Base-by-base conservation (phyloP, 2,329 filamentous ascomycete genomes). In the Phialocephala sp. region DNA sequence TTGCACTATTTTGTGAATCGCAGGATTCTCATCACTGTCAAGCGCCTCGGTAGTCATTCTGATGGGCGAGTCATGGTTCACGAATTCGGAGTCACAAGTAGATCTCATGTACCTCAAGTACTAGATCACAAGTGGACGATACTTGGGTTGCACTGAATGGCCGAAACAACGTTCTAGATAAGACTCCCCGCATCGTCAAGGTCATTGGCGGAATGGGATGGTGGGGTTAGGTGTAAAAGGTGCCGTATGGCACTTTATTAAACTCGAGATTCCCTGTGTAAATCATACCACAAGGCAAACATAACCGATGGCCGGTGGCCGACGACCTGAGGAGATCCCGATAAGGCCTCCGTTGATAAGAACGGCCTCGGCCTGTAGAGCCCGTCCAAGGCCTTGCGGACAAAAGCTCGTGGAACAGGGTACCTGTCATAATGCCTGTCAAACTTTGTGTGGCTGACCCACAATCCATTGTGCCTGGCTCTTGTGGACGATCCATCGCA, bases 181-280 rank as follows among this genome's bases (percentile, higher is more conserved):
- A 57, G 35, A 57, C 36, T 39, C 58, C 58, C 39, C 58, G 58
- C 39, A 60, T 50, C 41, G 8, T 60, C 2, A 60, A 6, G 32
- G 55, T 57, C 35, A 18, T 27, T 27, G 50, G 36, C 9, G n/a
- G 9, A n/a, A 5, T 52, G n/a, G 24, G 20, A 54, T 35, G 18
- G 59, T 60, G 59, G 59, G 59, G 59, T 60, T 20, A 27, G 43
- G 43, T 43, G 15, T 35, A 4, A 6, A 60, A 52, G 37, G 24
- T 54, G 59, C 59, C 59, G 27, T 39, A 5, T 24, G 8, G 59
- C 32, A 60, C 41, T 37, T 20, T 60, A 60, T 60, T 60, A 60
- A 27, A 54, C 59, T 60, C 27, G 32, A 9, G 5, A 8, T 54
- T 22, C 58, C 59, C 45, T 60, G 59, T 54, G 59, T 36, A 35